Percentiles rank a stretch among this genome's conserved stretches.
These are phyloP conservation scores for Leishmania mexicana DNA, from an alignment of 208 protist species.

Conservation along the genomic window DNA sequence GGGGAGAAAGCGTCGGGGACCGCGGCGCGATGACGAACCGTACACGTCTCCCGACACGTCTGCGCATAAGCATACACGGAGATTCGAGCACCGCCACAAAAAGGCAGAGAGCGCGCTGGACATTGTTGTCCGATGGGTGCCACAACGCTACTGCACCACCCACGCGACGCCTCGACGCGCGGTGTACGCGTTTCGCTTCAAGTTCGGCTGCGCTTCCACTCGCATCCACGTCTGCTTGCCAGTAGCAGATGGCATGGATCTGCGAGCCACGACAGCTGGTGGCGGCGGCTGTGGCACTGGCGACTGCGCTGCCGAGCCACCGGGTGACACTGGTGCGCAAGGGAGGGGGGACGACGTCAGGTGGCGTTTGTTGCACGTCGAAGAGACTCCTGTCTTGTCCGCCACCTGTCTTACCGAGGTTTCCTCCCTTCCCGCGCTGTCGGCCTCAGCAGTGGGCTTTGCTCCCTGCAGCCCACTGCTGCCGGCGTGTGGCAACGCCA, in stretches of 20 bases:
- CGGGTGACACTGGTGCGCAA: not conserved
- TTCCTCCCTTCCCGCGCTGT: not conserved
- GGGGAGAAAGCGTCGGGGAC: not conserved
- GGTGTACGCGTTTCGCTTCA: slow-evolving; percentile 24
- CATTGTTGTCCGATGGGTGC: not conserved
- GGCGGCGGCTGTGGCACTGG: not conserved
- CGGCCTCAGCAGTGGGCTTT: not conserved
- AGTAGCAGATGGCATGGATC: not conserved
- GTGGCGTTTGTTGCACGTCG: not conserved
- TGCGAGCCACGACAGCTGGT: no score
- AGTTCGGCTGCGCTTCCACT: slow-evolving; percentile 40
- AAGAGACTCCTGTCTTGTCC: not conserved
- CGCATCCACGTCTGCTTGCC: slow-evolving; percentile 9
- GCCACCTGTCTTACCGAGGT: not conserved
- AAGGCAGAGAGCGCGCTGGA: not conserved
- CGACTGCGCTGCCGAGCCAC: not conserved
- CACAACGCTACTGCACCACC: slow-evolving; percentile 41
- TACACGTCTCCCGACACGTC: no score
- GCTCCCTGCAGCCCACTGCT: not conserved
- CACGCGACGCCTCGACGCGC: slow-evolving; percentile 50
- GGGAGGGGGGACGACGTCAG: slow-evolving; percentile 6
- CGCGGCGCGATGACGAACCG: not conserved
- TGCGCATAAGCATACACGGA: not conserved
- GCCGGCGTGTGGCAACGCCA: not conserved
- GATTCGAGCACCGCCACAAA: not conserved